These are phyloP conservation scores for Nissolia schottii DNA, from an alignment of 306 rosid genomes.

Conservation along the genomic window DNA sequence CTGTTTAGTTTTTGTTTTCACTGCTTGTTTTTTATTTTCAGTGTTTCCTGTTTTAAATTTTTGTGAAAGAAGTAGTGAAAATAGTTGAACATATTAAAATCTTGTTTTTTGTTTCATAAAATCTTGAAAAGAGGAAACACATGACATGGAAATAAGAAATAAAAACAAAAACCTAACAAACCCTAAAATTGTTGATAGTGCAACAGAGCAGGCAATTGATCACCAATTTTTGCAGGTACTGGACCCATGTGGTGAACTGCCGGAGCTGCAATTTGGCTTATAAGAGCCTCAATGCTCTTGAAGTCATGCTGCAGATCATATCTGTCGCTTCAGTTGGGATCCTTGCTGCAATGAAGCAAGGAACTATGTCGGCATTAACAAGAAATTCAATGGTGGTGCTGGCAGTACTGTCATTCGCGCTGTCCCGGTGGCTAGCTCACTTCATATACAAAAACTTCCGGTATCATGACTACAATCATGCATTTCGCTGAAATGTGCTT, in stretches of 20 bases:
- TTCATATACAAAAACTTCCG: slow-evolving; percentile 73
- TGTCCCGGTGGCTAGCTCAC: slow-evolving; percentile 73
- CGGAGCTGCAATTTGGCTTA: slow-evolving; percentile 72
- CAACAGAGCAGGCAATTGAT: background rate
- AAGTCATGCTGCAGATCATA: slow-evolving; percentile 56
- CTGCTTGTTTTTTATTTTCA: too few relatives aligned
- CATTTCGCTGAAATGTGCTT: slow-evolving; percentile 40
- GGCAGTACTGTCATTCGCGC: slow-evolving; percentile 59
- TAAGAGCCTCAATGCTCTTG: slow-evolving; percentile 58
- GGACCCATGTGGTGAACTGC: slow-evolving; percentile 86
- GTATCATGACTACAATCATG: slow-evolving; percentile 78
- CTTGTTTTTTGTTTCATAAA: too few relatives aligned
- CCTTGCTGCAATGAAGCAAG: slow-evolving; percentile 59
- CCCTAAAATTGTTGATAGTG: background rate
- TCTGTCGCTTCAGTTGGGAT: slow-evolving; percentile 63
- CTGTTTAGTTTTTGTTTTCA: too few relatives aligned
- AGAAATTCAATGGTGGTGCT: slow-evolving; percentile 47
- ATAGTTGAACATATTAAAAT: too few relatives aligned
- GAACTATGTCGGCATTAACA: slow-evolving; percentile 29
- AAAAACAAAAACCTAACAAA: too few relatives aligned
- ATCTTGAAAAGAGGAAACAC: too few relatives aligned
- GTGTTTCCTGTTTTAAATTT: too few relatives aligned
- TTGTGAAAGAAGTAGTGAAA: too few relatives aligned
- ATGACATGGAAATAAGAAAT: too few relatives aligned
- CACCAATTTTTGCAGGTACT: slow-evolving; percentile 46